These are phyloP conservation scores for Ophiosphaerella herpotricha DNA, from an alignment of 2,329 filamentous ascomycete species.

Conservation along the genomic window DNA sequence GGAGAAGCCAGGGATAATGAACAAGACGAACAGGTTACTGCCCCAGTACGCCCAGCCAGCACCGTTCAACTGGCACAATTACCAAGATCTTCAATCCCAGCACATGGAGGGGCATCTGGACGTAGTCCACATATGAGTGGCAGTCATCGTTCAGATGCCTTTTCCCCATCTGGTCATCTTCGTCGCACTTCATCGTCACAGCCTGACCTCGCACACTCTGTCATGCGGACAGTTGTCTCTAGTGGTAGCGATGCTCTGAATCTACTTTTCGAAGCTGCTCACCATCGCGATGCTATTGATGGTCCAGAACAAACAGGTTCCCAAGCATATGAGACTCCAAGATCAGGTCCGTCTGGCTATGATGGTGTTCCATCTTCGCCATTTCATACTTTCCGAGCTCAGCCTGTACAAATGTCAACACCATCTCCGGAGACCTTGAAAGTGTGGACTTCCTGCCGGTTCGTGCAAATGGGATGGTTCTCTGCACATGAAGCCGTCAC, in stretches of 20 bases:
- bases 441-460: conserved; percentile 56
- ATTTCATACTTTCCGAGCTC: conserved; percentile 39
- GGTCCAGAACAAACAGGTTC: conserved; percentile 39
- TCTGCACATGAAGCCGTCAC: conserved; percentile 59
- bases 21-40: conserved; percentile 16
- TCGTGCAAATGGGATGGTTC: conserved; percentile 62
- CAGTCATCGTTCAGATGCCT: conserved; percentile 30
- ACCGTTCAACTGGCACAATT: conserved; percentile 21
- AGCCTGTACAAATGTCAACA: conserved; percentile 46
- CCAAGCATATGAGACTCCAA: conserved; percentile 45
- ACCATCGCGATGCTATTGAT: conserved; percentile 44
- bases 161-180: conserved; percentile 36
- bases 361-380: conserved; percentile 31
- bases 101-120: conserved; percentile 28
- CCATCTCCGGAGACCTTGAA: conserved; percentile 48
- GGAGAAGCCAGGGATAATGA: conserved; percentile 33
- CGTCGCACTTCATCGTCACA: conserved; percentile 41
- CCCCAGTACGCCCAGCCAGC: conserved; percentile 12
- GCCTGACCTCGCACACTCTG: conserved; percentile 45
- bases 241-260: conserved; percentile 60
- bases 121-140: conserved; percentile 31
- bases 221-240: conserved; percentile 57
- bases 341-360: conserved; percentile 34
- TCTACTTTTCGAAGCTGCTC: conserved; percentile 57
- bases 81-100: conserved; percentile 31